Conservation (phyloP, 176 grass and related monocot genomes). For the Sorghum bicolor region Sorghum_bicolor_NCBIv3 NC_012872.2:1230001-1230500, state of each 20-base stretch:
- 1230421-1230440: no score
- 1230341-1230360: constrained; percentile 31
- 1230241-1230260: constrained; percentile 35
- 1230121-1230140: constrained; percentile 3
- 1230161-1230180: background rate
- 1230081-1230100: constrained; percentile 47
- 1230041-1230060: constrained; percentile 25
- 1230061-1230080: constrained; percentile 49
- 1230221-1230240: constrained; percentile 6
- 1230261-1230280: constrained; percentile 39
- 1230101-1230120: background rate
- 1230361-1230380: background rate
- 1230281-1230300: constrained; percentile 36
- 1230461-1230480: no score
- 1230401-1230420: no score
- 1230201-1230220: constrained; percentile 13
- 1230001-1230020: background rate
- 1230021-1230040: constrained; percentile 13
- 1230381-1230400: background rate
- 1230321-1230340: constrained; percentile 46
- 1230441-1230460: no score
- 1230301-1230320: constrained; percentile 35
- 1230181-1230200: constrained; percentile 24
- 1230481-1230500: background rate
- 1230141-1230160: background rate